A percentile compares a stretch with the other conserved stretches of the same genome.
These are phyloP conservation scores for Trypanosoma grayi DNA, from an alignment of 208 protist genomes.

Conservation along the genomic window DNA sequence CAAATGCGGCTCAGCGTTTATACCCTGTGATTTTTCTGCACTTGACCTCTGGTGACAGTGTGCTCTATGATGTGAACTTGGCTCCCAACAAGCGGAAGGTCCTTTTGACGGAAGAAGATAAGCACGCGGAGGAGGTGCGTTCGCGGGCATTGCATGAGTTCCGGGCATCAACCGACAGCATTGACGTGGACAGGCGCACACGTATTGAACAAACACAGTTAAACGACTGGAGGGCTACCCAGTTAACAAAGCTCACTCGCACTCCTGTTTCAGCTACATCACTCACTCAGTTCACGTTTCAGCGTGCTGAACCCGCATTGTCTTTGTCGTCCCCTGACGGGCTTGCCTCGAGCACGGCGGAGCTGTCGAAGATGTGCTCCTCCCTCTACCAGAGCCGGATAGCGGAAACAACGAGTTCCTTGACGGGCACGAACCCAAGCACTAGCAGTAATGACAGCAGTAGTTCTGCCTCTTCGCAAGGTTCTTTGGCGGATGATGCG, in stretches of 20 bases:
- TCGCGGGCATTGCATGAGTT: conserved; percentile 36
- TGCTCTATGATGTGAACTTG: conserved; percentile 83
- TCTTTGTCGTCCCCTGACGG: background rate
- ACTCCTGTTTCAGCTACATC: conserved; percentile 70
- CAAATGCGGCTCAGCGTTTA: conserved; percentile 63
- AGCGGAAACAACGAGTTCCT: background rate
- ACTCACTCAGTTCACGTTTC: conserved; percentile 52
- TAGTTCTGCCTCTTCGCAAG: background rate
- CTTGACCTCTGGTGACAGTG: conserved; percentile 15
- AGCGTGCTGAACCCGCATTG: background rate
- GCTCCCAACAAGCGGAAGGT: conserved; percentile 57
- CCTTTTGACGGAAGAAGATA: conserved; percentile 26
- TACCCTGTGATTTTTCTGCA: conserved; percentile 75
- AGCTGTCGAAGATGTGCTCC: conserved; percentile 36
- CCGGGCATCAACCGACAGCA: conserved; percentile 29
- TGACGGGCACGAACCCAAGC: background rate
- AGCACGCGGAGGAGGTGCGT: conserved; percentile 23
- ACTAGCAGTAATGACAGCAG: background rate
- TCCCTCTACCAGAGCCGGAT: conserved; percentile 36
- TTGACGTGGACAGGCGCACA: conserved; percentile 38
- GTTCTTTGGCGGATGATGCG: conserved; percentile 2
- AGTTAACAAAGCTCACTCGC: conserved; percentile 36
- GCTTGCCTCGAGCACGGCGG: conserved; percentile 3
- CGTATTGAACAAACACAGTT: conserved; percentile 38
- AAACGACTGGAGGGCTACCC: conserved; percentile 29